Base-by-base conservation (phyloP, 208 protist species). In the Eutreptiella sp. region DNA sequence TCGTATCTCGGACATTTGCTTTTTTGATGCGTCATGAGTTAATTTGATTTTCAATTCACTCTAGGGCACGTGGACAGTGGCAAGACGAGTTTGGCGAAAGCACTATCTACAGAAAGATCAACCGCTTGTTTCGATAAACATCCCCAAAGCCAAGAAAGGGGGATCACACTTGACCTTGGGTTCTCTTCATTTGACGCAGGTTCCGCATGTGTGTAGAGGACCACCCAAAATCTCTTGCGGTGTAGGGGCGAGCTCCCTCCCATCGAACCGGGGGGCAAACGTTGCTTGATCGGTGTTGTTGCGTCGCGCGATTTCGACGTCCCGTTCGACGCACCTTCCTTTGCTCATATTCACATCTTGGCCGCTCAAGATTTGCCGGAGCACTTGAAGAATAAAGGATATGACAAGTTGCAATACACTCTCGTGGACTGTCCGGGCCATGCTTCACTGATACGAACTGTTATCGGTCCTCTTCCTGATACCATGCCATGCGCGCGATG, bases 341-440 rank as follows among this genome's bases (percentile, higher is more conserved):
- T n/a, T n/a, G n/a, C n/a, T n/a, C n/a, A n/a, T n/a, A n/a, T n/a
- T n/a, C n/a, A n/a, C n/a, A n/a, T n/a, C n/a, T n/a, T n/a, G n/a
- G n/a, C n/a, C n/a, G n/a, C n/a, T n/a, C n/a, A n/a, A 4, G 52
- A 71, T 28, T 14, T 39, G 0, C 21, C 41, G 53, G 46, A 23
- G 27, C 3, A 24, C 46, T 11, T 27, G 53, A 80, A 63, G 36
- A 67, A 81, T 1, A 27, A 67, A n/a, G 35, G 24, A 14, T 38
- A 29, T 45, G 42, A 71, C 2, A 46, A 68, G 14, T 50, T 89
- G 26, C 73, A 84, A 58, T 90, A 85, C 64, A 98, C 95, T 14
- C 75, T 98, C 3, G 96, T 99, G 0, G 96, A 99, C 65, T 99
- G 96, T 70, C 96, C 96, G 16, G 96, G 95, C 2, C 96, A 99